A percentile compares a stretch with the other conserved stretches of the same genome.
Evolutionary conservation across 768 basidiomycete genomes (phyloP).

Genomic region (Auricularia cornea): DNA sequence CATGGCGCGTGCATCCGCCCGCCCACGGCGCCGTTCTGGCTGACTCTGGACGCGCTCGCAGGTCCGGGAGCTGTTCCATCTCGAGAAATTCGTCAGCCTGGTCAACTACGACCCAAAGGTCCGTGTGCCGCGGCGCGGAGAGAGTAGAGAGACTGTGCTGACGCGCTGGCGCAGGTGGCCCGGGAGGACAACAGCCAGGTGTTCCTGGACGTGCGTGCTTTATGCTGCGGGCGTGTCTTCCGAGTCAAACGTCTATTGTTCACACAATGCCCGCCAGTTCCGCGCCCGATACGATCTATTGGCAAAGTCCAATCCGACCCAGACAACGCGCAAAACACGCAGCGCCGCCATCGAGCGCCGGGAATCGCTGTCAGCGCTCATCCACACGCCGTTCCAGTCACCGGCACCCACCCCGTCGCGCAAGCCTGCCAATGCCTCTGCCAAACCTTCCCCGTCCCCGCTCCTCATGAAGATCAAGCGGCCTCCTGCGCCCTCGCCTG

Average conservation of each 20-base stretch:
- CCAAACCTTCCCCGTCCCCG: background rate
- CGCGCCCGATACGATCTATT: conserved; percentile 56
- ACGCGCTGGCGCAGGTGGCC: conserved; percentile 38
- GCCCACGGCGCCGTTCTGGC: background rate
- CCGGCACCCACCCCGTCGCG: background rate
- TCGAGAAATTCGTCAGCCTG: conserved; percentile 72
- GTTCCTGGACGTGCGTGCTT: conserved; percentile 55
- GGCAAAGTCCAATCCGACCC: conserved; percentile 30
- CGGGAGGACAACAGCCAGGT: conserved; percentile 65
- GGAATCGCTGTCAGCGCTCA: conserved; percentile 30
- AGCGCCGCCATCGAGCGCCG: conserved; percentile 48
- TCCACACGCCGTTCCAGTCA: conserved; percentile 2
- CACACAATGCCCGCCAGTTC: conserved; percentile 32
- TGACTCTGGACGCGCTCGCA: conserved; percentile 20
- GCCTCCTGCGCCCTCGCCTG: too few species aligned
- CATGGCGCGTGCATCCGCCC: conserved; percentile 42
- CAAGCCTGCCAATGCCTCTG: background rate
- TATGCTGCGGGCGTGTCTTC: background rate
- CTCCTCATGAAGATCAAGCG: background rate
- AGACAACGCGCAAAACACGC: conserved; percentile 48
- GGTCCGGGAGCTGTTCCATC: conserved; percentile 84
- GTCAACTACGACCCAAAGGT: conserved; percentile 71
- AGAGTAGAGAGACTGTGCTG: background rate
- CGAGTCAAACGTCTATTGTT: background rate
- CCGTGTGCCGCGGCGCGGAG: conserved; percentile 16